Conservation (phyloP, 1,139 yeast genomes). For the Yamadazyma sp. region DNA sequence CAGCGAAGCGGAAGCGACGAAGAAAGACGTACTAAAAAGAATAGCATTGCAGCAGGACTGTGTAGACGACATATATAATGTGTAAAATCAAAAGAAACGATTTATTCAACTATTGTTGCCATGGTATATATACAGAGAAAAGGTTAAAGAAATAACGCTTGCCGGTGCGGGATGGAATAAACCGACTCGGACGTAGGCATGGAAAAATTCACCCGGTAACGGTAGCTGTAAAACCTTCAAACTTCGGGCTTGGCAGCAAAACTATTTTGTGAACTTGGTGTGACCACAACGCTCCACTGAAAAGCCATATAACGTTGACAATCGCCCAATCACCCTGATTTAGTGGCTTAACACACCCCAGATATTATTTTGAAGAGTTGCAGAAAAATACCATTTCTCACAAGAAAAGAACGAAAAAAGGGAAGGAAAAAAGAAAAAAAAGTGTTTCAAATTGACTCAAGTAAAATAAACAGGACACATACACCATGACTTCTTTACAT, state of each 20-base stretch:
- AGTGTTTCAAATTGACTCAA: not conserved
- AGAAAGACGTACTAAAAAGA: constrained; percentile 26
- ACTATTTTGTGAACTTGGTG: too few species aligned
- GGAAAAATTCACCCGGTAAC: too few species aligned
- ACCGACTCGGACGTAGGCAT: constrained; percentile 1
- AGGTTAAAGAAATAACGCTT: not conserved
- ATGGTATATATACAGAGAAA: too few species aligned
- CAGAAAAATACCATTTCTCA: not conserved
- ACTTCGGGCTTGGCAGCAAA: too few species aligned
- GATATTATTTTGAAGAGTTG: not conserved
- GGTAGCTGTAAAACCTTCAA: too few species aligned
- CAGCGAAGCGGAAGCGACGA: constrained; percentile 6
- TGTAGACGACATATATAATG: constrained; percentile 28
- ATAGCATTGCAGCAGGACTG: constrained; percentile 47
- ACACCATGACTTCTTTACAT: constrained; percentile 35
- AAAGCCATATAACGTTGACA: too few species aligned
- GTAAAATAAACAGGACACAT: not conserved
- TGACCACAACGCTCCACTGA: too few species aligned
- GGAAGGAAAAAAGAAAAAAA: not conserved
- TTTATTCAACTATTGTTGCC: too few species aligned
- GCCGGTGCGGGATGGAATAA: constrained; percentile 2
- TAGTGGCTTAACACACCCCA: not conserved
- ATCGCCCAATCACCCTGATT: too few species aligned
- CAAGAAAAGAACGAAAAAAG: not conserved
- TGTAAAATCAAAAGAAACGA: too few species aligned